These are phyloP conservation scores for Pseudogymnoascus sp. DNA, from an alignment of 2,329 filamentous ascomycete species.

Conservation along the genomic window DNA sequence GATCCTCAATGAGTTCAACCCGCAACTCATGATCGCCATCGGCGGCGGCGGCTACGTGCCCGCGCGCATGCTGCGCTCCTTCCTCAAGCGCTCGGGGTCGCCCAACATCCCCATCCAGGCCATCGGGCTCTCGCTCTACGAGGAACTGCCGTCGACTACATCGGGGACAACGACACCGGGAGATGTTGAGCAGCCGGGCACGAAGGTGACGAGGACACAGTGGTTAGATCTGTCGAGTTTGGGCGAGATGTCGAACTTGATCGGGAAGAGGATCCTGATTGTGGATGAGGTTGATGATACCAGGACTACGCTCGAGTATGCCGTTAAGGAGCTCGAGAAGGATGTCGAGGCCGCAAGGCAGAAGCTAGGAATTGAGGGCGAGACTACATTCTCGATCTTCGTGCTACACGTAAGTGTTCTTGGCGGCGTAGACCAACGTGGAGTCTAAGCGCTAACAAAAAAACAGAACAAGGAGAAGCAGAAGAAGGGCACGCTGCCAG, in stretches of 20 bases:
- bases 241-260: slow-evolving; percentile 74
- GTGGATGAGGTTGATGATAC: slow-evolving; percentile 96
- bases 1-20: slow-evolving; percentile 79
- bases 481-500: slow-evolving; percentile 82
- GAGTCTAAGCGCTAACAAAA: slow-evolving; percentile 12
- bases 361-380: slow-evolving; percentile 54
- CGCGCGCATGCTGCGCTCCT: slow-evolving; percentile 91
- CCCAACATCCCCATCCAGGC: slow-evolving; percentile 99
- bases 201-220: slow-evolving; percentile 93
- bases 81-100: slow-evolving; percentile 78
- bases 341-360: slow-evolving; percentile 77
- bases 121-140: slow-evolving; percentile 95
- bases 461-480: slow-evolving; percentile 87
- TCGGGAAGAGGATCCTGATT: slow-evolving; percentile 85
- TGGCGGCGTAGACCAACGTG: background rate
- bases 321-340: slow-evolving; percentile 86
- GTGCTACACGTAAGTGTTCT: slow-evolving; percentile 65
- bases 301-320: slow-evolving; percentile 87
- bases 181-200: slow-evolving; percentile 67
- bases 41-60: slow-evolving; percentile 96
- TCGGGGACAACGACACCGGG: slow-evolving; percentile 28
- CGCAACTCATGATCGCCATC: slow-evolving; percentile 96
- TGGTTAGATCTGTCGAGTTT: slow-evolving; percentile 89
- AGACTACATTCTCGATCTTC: slow-evolving; percentile 88
- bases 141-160: slow-evolving; percentile 54